A percentile compares a stretch with the other conserved stretches of the same genome.
Evolutionary conservation across 768 basidiomycete genomes (phyloP).

Genomic region (Boletus rubroflammeus): DNA sequence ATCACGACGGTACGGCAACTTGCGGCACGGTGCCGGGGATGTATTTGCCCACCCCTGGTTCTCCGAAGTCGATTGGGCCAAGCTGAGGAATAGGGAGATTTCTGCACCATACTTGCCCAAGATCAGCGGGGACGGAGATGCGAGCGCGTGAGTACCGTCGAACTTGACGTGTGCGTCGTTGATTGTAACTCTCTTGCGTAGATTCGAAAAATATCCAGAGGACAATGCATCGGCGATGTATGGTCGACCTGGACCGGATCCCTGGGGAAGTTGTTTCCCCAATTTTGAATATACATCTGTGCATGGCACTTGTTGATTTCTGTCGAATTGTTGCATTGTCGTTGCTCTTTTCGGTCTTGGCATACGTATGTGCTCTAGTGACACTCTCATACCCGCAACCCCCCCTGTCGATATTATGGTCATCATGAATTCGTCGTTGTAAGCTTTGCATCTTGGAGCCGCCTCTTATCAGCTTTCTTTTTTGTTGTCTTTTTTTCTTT

Average conservation of each 20-base stretch:
- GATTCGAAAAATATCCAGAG: conserved; percentile 78
- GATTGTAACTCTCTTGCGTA: conserved; percentile 23
- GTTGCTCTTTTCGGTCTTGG: background rate
- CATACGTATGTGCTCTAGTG: conserved; percentile 11
- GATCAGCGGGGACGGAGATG: conserved; percentile 90
- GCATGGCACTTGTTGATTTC: conserved; percentile 35
- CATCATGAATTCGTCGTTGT: conserved; percentile 9
- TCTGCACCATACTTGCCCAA: conserved; percentile 93
- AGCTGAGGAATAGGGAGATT: conserved; percentile 78
- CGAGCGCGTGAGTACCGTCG: conserved; percentile 70
- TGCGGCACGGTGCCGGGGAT: conserved; percentile 84
- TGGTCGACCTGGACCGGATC: conserved; percentile 55
- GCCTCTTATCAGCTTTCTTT: background rate
- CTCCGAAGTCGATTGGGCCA: conserved; percentile 87
- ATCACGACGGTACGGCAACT: conserved; percentile 84
- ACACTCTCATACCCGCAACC: conserved; percentile 15
- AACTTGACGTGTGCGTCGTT: background rate
- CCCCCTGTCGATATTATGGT: conserved; percentile 1
- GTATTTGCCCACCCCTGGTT: conserved; percentile 96
- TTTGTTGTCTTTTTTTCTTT: background rate
- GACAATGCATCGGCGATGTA: conserved; percentile 61
- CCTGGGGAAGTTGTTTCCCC: conserved; percentile 66
- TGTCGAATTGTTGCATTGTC: conserved; percentile 2
- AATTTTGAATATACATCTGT: conserved; percentile 63
- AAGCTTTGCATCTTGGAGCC: conserved; percentile 3